These are phyloP conservation scores for Madurella mycetomatis DNA, from an alignment of 2,329 filamentous ascomycete species.

Conservation along the genomic window DNA sequence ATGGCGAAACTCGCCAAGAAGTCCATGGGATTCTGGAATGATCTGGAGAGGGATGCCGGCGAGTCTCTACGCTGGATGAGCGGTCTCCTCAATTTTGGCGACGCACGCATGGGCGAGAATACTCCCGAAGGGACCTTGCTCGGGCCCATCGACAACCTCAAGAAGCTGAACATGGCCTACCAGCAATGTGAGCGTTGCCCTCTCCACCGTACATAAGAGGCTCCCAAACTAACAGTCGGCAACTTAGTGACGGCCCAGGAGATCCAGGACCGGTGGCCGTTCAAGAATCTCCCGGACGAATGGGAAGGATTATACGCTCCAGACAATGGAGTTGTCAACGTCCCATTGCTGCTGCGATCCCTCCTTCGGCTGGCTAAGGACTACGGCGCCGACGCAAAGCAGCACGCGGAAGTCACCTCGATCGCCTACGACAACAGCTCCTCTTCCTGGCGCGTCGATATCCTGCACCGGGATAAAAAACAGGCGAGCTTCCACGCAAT, in stretches of 20 bases:
- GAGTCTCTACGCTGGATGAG: conserved; percentile 5
- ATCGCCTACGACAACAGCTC: not conserved
- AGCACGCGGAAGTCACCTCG: conserved; percentile 10
- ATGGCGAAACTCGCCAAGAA: conserved; percentile 4
- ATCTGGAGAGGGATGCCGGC: conserved; percentile 5
- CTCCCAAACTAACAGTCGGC: not conserved
- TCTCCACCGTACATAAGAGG: not conserved
- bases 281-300: conserved; percentile 5
- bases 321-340: conserved; percentile 42
- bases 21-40: conserved; percentile 1
- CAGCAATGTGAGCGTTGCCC: not conserved
- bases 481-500: not conserved
- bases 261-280: conserved; percentile 8
- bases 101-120: not conserved
- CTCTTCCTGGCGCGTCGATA: conserved; percentile 8
- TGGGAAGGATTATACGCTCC: conserved; percentile 7
- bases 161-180: not conserved
- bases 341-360: conserved; percentile 48
- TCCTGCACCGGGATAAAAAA: not conserved
- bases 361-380: conserved; percentile 38
- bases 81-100: conserved; percentile 6
- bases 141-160: not conserved
- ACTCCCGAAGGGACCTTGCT: conserved; percentile 1
- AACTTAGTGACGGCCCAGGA: conserved; percentile 5
- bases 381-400: conserved; percentile 17